phyloP scores from a whole-genome alignment of 2,329 filamentous ascomycete genomes.

The Phaeomoniella chlamydospora region DNA sequence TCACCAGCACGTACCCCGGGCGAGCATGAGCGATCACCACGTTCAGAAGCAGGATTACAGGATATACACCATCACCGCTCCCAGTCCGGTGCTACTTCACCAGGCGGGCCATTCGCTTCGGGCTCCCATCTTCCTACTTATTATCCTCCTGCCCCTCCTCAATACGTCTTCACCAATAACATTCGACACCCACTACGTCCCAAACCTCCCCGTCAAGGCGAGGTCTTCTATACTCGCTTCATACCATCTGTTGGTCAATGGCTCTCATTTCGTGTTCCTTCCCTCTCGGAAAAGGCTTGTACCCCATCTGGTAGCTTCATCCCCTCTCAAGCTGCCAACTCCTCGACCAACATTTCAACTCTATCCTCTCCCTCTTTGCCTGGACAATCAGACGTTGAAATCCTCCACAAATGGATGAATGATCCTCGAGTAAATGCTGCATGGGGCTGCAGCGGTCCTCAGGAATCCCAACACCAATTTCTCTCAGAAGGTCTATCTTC shows the following conservation, averaged over 20 bases:
- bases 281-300: conserved; percentile 39
- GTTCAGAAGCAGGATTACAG: conserved; percentile 1
- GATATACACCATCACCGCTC: conserved; percentile 2
- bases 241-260: conserved; percentile 71
- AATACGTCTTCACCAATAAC: conserved; percentile 65
- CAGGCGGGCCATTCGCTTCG: conserved; percentile 60
- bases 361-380: conserved; percentile 12
- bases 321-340: conserved; percentile 12
- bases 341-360: conserved; percentile 10
- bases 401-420: conserved; percentile 81
- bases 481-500: conserved; percentile 50
- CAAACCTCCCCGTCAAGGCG: conserved; percentile 79
- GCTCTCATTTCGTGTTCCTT: conserved; percentile 76
- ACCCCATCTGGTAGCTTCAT: conserved; percentile 33
- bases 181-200: conserved; percentile 75
- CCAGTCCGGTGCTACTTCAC: conserved; percentile 8
- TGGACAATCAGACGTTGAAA: conserved; percentile 37
- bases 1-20: conserved; percentile 34
- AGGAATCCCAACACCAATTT: conserved; percentile 49
- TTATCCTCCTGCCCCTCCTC: conserved; percentile 69
- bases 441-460: conserved; percentile 57
- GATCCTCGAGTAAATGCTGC: conserved; percentile 69
- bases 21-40: not conserved
- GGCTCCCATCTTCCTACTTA: conserved; percentile 79
- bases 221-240: conserved; percentile 81